A percentile compares a stretch with the other conserved stretches of the same genome.
These are phyloP conservation scores for Aspergillus sergii DNA, from an alignment of 2,329 filamentous ascomycete genomes.

Conservation along the genomic window DNA sequence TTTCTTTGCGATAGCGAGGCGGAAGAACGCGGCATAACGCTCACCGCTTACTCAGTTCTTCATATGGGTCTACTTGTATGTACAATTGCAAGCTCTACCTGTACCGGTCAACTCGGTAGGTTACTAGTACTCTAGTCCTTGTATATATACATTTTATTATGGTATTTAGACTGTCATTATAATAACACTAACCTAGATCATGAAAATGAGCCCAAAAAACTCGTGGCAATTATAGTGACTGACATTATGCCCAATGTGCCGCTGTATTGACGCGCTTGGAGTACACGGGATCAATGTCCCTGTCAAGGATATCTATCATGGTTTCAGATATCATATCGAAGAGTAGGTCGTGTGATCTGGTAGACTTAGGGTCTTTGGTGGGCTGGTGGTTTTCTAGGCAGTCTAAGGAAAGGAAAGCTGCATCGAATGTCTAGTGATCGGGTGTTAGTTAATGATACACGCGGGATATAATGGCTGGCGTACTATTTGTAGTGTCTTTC, in stretches of 20 bases:
- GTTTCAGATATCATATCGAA: slow-evolving; percentile 7
- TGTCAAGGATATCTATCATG: slow-evolving; percentile 7
- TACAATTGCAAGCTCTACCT: background rate
- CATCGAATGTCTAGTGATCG: background rate
- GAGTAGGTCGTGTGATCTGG: background rate
- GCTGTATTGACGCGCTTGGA: background rate
- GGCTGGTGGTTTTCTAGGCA: background rate
- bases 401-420: background rate
- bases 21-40: slow-evolving; percentile 14
- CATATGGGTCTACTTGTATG: background rate
- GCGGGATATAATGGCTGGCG: background rate
- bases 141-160: background rate
- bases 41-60: background rate
- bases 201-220: background rate
- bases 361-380: background rate
- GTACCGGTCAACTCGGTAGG: background rate
- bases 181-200: background rate
- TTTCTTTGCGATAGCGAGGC: slow-evolving; percentile 17
- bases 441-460: slow-evolving; percentile 17
- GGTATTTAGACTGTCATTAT: background rate
- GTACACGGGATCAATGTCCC: slow-evolving; percentile 6
- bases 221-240: background rate
- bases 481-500: slow-evolving; percentile 36
- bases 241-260: background rate
- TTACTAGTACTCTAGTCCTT: background rate